Conservation (phyloP, 345 rosid species). For the Garcia nutans region DNA sequence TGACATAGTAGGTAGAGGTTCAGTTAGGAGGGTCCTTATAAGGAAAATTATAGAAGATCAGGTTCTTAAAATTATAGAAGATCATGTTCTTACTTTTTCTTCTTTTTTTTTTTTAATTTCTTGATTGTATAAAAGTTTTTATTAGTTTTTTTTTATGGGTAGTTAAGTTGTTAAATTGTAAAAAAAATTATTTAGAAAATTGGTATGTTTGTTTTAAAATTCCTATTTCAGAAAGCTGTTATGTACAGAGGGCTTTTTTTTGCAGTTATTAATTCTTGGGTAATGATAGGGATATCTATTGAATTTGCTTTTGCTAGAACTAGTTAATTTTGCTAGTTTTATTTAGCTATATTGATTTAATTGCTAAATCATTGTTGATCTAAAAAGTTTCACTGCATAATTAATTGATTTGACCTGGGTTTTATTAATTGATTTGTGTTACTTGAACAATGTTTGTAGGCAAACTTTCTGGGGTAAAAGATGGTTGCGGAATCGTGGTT, state of each 20-base stretch:
- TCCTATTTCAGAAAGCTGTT: background rate
- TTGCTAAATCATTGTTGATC: background rate
- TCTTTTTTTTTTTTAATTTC: background rate
- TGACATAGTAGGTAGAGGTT: background rate
- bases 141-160: background rate
- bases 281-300: background rate
- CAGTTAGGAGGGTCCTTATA: background rate
- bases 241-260: no score
- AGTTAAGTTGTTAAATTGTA: background rate
- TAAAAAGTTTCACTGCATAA: background rate
- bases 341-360: background rate
- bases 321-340: background rate
- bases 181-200: no score
- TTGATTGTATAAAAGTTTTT: background rate
- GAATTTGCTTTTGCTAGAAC: background rate
- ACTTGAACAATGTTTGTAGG: background rate
- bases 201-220: background rate
- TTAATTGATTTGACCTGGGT: background rate
- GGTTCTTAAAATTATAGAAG: background rate
- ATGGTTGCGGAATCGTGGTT: slow-evolving; percentile 95
- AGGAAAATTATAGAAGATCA: background rate
- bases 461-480: slow-evolving; percentile 17
- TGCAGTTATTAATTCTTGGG: background rate
- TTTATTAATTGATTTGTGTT: background rate
- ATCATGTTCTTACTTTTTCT: background rate